Percentiles rank a stretch among this genome's conserved stretches.
phyloP scores from a whole-genome alignment of 805 yeast genomes.

The Candida nanaspora region DNA sequence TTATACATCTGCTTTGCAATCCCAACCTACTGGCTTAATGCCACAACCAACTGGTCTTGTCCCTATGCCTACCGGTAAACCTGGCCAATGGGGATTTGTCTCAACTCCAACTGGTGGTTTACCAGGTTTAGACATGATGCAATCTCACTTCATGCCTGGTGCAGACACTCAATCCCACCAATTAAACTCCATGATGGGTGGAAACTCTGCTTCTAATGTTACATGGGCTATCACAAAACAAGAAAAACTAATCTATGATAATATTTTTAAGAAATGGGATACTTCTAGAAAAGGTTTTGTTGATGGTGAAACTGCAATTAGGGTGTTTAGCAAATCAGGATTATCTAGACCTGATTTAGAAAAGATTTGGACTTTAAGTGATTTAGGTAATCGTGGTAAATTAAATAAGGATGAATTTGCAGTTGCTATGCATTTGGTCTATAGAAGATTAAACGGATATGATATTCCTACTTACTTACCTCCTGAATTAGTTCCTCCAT shows the following conservation, averaged over 20 bases:
- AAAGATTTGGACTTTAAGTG: constrained; percentile 85
- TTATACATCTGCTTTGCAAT: constrained; percentile 16
- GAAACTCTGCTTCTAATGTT: constrained; percentile 39
- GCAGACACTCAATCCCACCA: constrained; percentile 21
- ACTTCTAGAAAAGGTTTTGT: constrained; percentile 56
- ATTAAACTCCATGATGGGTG: constrained; percentile 24
- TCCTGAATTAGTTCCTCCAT: constrained; percentile 85
- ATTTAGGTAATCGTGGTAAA: constrained; percentile 73
- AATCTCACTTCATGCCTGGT: constrained; percentile 59
- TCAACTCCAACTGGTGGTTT: constrained; percentile 62
- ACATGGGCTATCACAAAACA: constrained; percentile 82
- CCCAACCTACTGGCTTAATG: constrained; percentile 25
- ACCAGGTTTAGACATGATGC: constrained; percentile 63
- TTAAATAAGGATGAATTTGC: constrained; percentile 88
- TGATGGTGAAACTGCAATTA: constrained; percentile 76
- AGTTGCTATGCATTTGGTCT: constrained; percentile 94
- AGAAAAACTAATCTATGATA: constrained; percentile 81
- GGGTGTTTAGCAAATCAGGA: constrained; percentile 87
- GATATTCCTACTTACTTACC: constrained; percentile 81
- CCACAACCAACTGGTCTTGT: constrained; percentile 41
- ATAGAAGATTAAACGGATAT: constrained; percentile 81
- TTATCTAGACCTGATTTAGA: constrained; percentile 80
- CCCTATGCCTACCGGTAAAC: constrained; percentile 52
- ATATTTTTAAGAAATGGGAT: constrained; percentile 87
- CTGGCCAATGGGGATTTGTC: constrained; percentile 79